Base-by-base conservation (phyloP, 169 alveolate species). In the Eimeria maxima region DNA sequence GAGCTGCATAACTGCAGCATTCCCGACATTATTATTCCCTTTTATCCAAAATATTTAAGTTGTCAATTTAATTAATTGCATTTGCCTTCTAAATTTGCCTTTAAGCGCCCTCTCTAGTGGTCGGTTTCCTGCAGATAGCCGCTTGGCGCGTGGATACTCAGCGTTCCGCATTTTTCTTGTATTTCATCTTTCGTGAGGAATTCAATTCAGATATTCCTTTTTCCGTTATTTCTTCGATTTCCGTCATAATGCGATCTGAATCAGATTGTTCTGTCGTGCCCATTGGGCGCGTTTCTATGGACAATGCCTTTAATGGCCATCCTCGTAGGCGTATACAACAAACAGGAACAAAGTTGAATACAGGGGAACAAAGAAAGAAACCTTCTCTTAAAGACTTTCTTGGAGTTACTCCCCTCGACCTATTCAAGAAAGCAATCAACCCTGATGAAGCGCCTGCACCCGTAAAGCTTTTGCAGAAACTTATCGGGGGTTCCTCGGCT, bases 261-360 rank as follows among this genome's bases (percentile, higher is more conserved):
- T 45, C 84, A 10, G 84, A 74, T 50, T 22, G 53, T 18, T 42
- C 84, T 22, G 84, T 74, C 6, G 84, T 74, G 84, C 84, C 84
- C 84, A 74, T 74, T 0, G 84, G 84, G 50, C 84, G 84, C 7
- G 33, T 74, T 0, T 50, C 84, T 16, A 14, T 74, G 10, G 53
- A 42, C 84, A 74, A 29, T 29, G 84, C 84, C 84, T 74, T 74
- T 50, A 74, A 74, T 20, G 84, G 84, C 29, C 84, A 74, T 74
- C 84, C 84, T n/a, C 45, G 84, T 27, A 22, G 84, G 84, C 84
- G 84, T 11, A 29, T 29, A 14, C 84, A 27, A 45, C 84, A 74
- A 29, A 50, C n/a, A 27, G 84, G 84, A 74, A 50, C 84, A 3
- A 74, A 74, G 84, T 44, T n/a, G n/a, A n/a, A n/a, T n/a, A n/a